phyloP scores from a whole-genome alignment of 2,329 filamentous ascomycete genomes.

The Penicillium vulpinum region DNA sequence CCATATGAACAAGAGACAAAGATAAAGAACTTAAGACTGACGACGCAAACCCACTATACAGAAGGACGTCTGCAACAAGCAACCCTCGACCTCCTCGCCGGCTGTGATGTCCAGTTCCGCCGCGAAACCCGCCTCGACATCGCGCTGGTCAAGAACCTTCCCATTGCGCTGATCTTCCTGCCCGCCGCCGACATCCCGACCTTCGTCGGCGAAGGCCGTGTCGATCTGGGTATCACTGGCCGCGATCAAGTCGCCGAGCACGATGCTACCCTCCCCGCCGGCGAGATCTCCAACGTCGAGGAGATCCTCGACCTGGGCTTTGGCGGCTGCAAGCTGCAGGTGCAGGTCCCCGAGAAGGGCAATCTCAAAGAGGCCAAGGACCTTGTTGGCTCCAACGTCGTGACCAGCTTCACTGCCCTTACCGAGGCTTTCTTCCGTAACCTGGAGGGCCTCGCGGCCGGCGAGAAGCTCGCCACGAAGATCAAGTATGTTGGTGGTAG shows the following conservation, averaged over 20 bases:
- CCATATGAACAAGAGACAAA: conserved; percentile 2
- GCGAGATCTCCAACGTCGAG: conserved; percentile 63
- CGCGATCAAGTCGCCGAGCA: conserved; percentile 91
- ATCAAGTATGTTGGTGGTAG: conserved; percentile 95
- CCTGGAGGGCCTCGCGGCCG: conserved; percentile 58
- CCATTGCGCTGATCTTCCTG: conserved; percentile 93
- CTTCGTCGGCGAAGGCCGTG: conserved; percentile 91
- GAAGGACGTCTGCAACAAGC: conserved; percentile 91
- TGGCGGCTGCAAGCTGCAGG: conserved; percentile 86
- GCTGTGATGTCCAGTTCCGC: conserved; percentile 94
- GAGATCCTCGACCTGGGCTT: conserved; percentile 90
- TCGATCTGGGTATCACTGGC: conserved; percentile 93
- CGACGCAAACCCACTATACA: conserved; percentile 41
- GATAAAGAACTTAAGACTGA: conserved; percentile 11
- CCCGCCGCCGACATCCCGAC: conserved; percentile 96
- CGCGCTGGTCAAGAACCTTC: conserved; percentile 94
- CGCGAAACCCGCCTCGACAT: conserved; percentile 95
- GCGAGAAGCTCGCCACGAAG: conserved; percentile 65
- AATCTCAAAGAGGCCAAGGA: conserved; percentile 67
- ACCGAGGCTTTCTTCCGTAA: conserved; percentile 79
- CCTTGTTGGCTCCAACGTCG: conserved; percentile 87
- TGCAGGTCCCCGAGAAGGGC: conserved; percentile 93
- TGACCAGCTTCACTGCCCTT: conserved; percentile 90
- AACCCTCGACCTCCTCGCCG: conserved; percentile 84
- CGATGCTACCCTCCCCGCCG: conserved; percentile 57